These are phyloP conservation scores for Kluyveromyces marxianus DNA, from an alignment of 1,139 yeast species.

Conservation along the genomic window DNA sequence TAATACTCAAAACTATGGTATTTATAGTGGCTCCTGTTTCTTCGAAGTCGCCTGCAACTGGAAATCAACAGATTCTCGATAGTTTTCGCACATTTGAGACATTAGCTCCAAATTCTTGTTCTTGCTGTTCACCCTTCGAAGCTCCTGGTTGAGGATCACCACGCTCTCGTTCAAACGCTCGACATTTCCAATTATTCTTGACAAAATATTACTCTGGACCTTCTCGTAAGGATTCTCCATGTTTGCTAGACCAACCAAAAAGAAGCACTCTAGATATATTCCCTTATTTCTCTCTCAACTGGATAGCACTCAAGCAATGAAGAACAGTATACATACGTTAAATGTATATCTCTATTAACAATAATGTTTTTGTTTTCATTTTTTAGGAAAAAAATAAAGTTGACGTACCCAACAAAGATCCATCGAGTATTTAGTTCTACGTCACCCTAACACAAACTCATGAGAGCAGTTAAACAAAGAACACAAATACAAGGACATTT, in stretches of 20 bases:
- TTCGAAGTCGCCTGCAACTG: constrained; percentile 67
- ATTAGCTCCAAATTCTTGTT: constrained; percentile 68
- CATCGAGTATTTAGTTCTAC: too few relatives aligned
- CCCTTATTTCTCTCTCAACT: too few relatives aligned
- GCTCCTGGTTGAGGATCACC: constrained; percentile 45
- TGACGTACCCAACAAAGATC: too few relatives aligned
- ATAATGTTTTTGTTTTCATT: too few relatives aligned
- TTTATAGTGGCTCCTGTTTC: constrained; percentile 46
- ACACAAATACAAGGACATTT: too few relatives aligned
- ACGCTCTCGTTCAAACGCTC: constrained; percentile 70
- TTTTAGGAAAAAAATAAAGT: too few relatives aligned
- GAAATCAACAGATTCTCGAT: constrained; percentile 62
- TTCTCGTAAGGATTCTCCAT: constrained; percentile 92
- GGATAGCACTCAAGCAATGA: too few relatives aligned
- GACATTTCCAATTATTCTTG: constrained; percentile 73
- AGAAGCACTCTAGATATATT: neutral
- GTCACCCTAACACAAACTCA: too few relatives aligned
- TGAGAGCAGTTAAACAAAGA: too few relatives aligned
- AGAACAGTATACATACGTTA: too few relatives aligned
- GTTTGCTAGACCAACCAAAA: neutral
- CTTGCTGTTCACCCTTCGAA: constrained; percentile 41
- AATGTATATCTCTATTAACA: too few relatives aligned
- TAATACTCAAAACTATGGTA: too few relatives aligned
- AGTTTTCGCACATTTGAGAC: constrained; percentile 77
- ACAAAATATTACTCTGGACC: constrained; percentile 68